Percentiles rank a stretch among this genome's conserved stretches.
Evolutionary conservation across 148 eudicot genomes (phyloP).

Genomic region (Arctostaphylos glauca): DNA sequence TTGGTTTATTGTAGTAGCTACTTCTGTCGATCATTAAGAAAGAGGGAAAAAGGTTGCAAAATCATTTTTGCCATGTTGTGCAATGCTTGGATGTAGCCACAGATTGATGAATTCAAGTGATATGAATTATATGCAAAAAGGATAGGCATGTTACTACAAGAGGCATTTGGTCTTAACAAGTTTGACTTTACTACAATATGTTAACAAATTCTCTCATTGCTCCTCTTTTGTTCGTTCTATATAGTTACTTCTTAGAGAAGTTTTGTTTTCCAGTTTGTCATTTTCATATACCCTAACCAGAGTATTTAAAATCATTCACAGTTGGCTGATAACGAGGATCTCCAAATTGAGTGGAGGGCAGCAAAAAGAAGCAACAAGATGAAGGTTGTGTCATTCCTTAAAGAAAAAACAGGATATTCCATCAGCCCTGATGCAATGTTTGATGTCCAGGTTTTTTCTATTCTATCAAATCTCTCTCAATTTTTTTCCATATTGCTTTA

Average conservation of each 20-base stretch:
- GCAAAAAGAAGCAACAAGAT: conserved; percentile 81
- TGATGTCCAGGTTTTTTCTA: conserved; percentile 72
- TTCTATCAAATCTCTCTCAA: not conserved
- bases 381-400: conserved; percentile 63
- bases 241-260: not conserved
- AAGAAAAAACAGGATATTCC: conserved; percentile 76
- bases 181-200: not conserved
- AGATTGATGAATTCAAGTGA: conserved; percentile 9
- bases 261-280: not conserved
- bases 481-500: conserved; percentile 9
- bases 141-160: not conserved
- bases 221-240: conserved; percentile 5
- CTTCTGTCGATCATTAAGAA: not conserved
- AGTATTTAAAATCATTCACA: conserved; percentile 22
- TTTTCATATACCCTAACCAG: not conserved
- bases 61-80: not conserved
- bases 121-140: not conserved
- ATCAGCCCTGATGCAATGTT: conserved; percentile 95
- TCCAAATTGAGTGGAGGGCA: conserved; percentile 82
- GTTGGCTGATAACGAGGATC: conserved; percentile 83
- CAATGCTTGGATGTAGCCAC: conserved; percentile 3
- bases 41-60: not conserved
- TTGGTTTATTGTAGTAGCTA: not conserved
- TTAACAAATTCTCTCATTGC: not conserved
- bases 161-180: not conserved